A percentile compares a stretch with the other conserved stretches of the same genome.
Evolutionary conservation across 306 rosid species (phyloP).

Genomic region (Purshia tridentata): DNA sequence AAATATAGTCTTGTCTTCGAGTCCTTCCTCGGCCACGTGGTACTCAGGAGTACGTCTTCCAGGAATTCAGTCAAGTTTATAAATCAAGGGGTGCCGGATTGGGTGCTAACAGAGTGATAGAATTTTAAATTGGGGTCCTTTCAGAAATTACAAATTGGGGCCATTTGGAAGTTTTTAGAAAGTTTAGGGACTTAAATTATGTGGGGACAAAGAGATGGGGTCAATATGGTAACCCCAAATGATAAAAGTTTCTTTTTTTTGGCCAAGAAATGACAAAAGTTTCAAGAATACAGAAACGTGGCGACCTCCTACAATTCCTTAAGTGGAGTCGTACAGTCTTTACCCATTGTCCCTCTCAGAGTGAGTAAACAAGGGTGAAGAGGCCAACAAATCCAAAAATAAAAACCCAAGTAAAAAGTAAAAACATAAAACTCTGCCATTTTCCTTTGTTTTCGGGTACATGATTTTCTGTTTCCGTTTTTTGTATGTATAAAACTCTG

Average conservation of each 20-base stretch:
- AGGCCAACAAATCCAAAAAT: background rate
- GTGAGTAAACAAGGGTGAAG: background rate
- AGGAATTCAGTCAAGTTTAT: too few relatives aligned
- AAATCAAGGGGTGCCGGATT: too few relatives aligned
- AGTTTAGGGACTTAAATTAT: background rate
- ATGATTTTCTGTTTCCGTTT: background rate
- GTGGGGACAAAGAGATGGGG: background rate
- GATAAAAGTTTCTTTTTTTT: slow-evolving; percentile 21
- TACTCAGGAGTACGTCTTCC: too few relatives aligned
- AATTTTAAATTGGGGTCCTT: background rate
- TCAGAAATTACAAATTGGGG: background rate
- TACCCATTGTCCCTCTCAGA: background rate
- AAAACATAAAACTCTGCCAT: background rate
- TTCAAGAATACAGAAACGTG: slow-evolving; percentile 34
- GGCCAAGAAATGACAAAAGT: slow-evolving; percentile 25
- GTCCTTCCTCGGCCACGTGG: too few relatives aligned
- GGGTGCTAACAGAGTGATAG: too few relatives aligned
- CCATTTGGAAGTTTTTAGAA: background rate
- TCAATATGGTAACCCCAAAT: slow-evolving; percentile 7
- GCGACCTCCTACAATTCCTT: slow-evolving; percentile 14
- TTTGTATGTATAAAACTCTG: background rate
- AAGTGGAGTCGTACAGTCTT: background rate
- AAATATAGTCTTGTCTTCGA: too few relatives aligned
- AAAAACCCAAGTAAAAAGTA: background rate
- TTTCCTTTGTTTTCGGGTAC: background rate